Percentiles rank a stretch among this genome's conserved stretches.
phyloP scores from a whole-genome alignment of 768 basidiomycete species.

The Baorangia bicolor region DNA sequence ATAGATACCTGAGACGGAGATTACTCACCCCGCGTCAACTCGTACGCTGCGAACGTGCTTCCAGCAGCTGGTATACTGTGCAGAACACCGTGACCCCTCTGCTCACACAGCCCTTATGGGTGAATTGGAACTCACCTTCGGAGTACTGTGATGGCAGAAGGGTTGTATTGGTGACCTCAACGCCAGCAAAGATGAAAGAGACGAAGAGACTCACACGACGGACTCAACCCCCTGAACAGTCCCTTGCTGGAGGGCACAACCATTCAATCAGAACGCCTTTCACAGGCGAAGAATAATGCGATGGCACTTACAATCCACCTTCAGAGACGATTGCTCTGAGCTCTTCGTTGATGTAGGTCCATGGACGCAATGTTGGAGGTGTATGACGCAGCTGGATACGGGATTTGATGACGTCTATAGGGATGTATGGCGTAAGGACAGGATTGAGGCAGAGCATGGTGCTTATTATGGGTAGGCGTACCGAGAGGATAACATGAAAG shows the following conservation, averaged over 20 bases:
- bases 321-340: constrained; percentile 65
- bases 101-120: background rate
- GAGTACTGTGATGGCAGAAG: constrained; percentile 42
- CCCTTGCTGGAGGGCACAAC: constrained; percentile 40
- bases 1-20: background rate
- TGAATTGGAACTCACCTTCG: constrained; percentile 47
- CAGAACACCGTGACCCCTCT: background rate
- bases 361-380: constrained; percentile 72
- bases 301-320: constrained; percentile 62
- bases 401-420: constrained; percentile 84
- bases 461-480: constrained; percentile 22
- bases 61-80: constrained; percentile 86
- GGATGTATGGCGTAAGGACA: too few relatives aligned
- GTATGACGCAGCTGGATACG: constrained; percentile 76
- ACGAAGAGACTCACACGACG: constrained; percentile 55
- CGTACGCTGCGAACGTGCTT: constrained; percentile 87
- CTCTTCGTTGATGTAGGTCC: constrained; percentile 75
- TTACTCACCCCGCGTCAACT: constrained; percentile 68
- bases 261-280: background rate
- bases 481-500: constrained; percentile 88
- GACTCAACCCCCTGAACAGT: constrained; percentile 71
- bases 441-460: background rate
- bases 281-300: background rate
- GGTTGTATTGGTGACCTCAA: background rate
- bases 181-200: background rate